phyloP scores from a whole-genome alignment of 2,329 filamentous ascomycete genomes.

The Lasiodiplodia gonubiensis region DNA sequence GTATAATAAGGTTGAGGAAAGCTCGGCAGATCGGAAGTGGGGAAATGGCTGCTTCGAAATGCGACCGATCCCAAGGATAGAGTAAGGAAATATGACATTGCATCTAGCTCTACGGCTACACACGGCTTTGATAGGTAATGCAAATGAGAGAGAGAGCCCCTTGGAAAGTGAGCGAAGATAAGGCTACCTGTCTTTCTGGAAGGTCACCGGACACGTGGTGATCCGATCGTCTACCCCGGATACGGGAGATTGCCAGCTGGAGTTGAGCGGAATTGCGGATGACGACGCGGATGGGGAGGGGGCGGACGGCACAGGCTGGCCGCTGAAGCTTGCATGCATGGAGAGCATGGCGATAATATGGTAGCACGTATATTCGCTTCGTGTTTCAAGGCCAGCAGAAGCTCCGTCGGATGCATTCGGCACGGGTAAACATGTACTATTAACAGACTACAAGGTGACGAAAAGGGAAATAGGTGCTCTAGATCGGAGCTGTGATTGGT shows the following conservation, averaged over 20 bases:
- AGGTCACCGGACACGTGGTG: conserved; percentile 8
- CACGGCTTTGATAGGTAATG: conserved; percentile 10
- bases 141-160: neutral
- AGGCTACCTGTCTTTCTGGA: conserved; percentile 1
- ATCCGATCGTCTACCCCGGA: conserved; percentile 23
- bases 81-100: too few species aligned
- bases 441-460: neutral
- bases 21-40: neutral
- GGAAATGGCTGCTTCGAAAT: neutral
- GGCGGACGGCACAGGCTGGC: neutral
- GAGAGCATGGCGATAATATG: neutral
- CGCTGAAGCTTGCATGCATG: conserved; percentile 11
- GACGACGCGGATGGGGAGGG: conserved; percentile 16
- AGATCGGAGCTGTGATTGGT: conserved; percentile 6
- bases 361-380: neutral
- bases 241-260: conserved; percentile 23
- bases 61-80: neutral
- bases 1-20: neutral
- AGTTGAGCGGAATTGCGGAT: neutral
- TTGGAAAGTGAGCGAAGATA: neutral
- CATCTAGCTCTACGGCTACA: neutral
- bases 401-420: conserved; percentile 3
- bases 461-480: conserved; percentile 5
- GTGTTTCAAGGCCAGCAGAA: neutral
- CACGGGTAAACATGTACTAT: neutral